These are phyloP conservation scores for Podaxis carcinomalis DNA, from an alignment of 768 basidiomycete genomes.

Conservation along the genomic window DNA sequence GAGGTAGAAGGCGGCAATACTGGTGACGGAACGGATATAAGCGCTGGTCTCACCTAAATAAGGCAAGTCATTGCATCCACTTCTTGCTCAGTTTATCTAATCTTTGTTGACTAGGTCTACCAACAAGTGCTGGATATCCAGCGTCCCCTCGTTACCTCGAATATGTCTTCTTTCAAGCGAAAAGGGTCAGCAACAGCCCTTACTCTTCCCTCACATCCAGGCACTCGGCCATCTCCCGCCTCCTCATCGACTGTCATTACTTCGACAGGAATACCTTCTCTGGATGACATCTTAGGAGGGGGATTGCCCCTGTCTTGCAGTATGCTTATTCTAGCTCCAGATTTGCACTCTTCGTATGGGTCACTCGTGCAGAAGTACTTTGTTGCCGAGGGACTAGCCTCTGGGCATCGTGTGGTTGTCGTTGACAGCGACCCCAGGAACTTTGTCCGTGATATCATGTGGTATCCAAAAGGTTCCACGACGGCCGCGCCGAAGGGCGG, in stretches of 20 bases:
- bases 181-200: conserved; percentile 44
- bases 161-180: conserved; percentile 82
- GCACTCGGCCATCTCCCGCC: conserved; percentile 56
- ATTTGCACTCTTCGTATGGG: conserved; percentile 81
- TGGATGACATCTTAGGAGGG: conserved; percentile 94
- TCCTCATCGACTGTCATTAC: conserved; percentile 54
- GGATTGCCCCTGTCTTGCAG: conserved; percentile 82
- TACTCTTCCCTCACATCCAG: conserved; percentile 31
- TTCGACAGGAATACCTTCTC: conserved; percentile 87
- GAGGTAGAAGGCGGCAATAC: neutral
- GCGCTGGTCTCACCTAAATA: neutral
- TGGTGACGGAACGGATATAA: neutral
- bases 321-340: conserved; percentile 74
- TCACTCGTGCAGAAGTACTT: conserved; percentile 86
- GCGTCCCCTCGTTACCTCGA: neutral
- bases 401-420: conserved; percentile 64
- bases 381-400: conserved; percentile 79
- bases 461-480: conserved; percentile 45
- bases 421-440: conserved; percentile 53
- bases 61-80: neutral
- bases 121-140: neutral
- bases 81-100: neutral
- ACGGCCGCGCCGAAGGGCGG: conserved; percentile 20
- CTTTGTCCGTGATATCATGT: conserved; percentile 78
- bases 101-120: neutral